A percentile compares a stretch with the other conserved stretches of the same genome.
Evolutionary conservation across 176 grass and related monocot genomes (phyloP).

Genomic region (Ananas comosus): DNA sequence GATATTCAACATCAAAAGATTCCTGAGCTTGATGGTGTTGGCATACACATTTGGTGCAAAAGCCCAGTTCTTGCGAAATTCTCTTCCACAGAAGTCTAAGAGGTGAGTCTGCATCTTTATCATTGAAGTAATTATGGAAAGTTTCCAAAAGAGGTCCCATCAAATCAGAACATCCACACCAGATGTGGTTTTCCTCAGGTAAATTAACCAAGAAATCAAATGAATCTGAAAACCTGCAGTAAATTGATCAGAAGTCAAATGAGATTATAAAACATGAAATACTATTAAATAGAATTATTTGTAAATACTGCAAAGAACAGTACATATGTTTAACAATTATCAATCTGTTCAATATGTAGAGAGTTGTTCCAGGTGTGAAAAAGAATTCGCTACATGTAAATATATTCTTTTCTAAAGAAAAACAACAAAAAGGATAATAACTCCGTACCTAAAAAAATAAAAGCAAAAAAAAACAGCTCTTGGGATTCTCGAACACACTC

Average conservation of each 20-base stretch:
- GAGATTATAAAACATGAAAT: slow-evolving; percentile 16
- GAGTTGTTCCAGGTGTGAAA: no score
- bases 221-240: slow-evolving; percentile 75
- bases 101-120: slow-evolving; percentile 39
- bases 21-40: slow-evolving; percentile 77
- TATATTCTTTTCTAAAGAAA: no score
- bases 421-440: no score
- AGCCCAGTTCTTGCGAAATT: slow-evolving; percentile 53
- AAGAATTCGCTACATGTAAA: no score
- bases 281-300: slow-evolving; percentile 5
- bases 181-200: slow-evolving; percentile 54
- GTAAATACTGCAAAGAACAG: background rate
- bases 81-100: slow-evolving; percentile 55
- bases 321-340: background rate
- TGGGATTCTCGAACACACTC: no score
- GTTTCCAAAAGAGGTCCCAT: slow-evolving; percentile 82
- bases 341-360: no score
- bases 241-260: slow-evolving; percentile 7
- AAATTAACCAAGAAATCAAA: slow-evolving; percentile 62
- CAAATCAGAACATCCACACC: slow-evolving; percentile 70
- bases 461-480: no score
- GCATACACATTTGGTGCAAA: slow-evolving; percentile 80
- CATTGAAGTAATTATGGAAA: slow-evolving; percentile 59
- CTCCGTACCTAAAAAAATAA: no score
- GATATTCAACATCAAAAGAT: slow-evolving; percentile 50